A percentile compares a stretch with the other conserved stretches of the same genome.
phyloP scores from a whole-genome alignment of 2,329 filamentous ascomycete species.

The Fusarium luffae region DNA sequence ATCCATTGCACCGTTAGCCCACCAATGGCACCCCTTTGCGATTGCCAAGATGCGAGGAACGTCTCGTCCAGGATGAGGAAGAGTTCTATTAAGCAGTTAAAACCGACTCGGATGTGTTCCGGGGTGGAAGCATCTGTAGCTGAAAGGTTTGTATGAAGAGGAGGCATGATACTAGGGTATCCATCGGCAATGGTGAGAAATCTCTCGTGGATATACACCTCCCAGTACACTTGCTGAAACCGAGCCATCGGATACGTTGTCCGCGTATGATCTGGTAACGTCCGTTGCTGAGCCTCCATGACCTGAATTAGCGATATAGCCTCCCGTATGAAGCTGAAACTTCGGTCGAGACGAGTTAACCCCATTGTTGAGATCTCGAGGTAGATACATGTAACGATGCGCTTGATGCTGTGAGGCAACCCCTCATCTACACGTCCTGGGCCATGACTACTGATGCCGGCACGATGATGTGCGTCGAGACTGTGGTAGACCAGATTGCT shows the following conservation, averaged over 20 bases:
- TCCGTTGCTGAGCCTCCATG: conserved; percentile 33
- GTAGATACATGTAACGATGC: conserved; percentile 63
- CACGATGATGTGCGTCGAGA: conserved; percentile 46
- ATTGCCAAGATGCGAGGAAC: conserved; percentile 53
- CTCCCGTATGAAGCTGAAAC: conserved; percentile 63
- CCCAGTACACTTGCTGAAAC: conserved; percentile 64
- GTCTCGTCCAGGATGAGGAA: conserved; percentile 54
- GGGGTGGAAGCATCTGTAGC: conserved; percentile 50
- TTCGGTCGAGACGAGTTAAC: conserved; percentile 59
- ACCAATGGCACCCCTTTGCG: conserved; percentile 45
- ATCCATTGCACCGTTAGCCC: conserved; percentile 54
- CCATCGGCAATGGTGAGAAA: conserved; percentile 65
- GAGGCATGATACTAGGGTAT: conserved; percentile 52
- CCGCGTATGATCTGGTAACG: conserved; percentile 27
- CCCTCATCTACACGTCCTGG: conserved; percentile 54
- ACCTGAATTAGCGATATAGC: conserved; percentile 53
- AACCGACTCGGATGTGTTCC: conserved; percentile 51
- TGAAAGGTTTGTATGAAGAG: conserved; percentile 49
- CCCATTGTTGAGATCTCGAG: conserved; percentile 64
- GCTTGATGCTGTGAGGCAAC: conserved; percentile 54
- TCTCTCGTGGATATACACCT: conserved; percentile 66
- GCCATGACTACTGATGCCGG: conserved; percentile 46
- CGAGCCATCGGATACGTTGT: conserved; percentile 30
- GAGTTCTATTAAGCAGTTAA: conserved; percentile 52
- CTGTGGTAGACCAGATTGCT: conserved; percentile 41